Conservation (phyloP, 2,329 filamentous ascomycete genomes). For the Cladosporium velox region DNA sequence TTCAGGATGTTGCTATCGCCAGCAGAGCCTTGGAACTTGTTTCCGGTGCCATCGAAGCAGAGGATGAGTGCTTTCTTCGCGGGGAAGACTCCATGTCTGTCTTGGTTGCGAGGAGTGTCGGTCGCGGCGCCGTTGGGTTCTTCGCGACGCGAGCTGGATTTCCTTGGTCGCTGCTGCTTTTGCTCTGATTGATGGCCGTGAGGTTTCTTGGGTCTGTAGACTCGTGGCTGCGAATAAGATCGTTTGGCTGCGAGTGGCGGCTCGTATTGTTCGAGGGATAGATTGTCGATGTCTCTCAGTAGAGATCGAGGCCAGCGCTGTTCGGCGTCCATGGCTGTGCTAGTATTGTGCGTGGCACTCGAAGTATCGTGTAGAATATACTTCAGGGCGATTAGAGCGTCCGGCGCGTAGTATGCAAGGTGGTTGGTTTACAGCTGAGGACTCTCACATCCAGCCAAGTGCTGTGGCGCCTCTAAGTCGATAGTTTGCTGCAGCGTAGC, state of each 20-base stretch:
- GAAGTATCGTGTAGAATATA: not conserved
- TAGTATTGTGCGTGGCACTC: not conserved
- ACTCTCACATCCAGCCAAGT: not conserved
- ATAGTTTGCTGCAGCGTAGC: not conserved
- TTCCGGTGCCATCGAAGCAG: conserved; percentile 48
- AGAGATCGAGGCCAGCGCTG: conserved; percentile 17
- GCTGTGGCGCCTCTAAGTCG: not conserved
- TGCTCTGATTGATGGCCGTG: not conserved
- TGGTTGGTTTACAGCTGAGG: not conserved
- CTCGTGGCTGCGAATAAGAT: conserved; percentile 15
- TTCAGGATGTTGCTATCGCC: conserved; percentile 59
- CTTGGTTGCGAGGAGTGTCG: not conserved
- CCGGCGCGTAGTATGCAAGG: not conserved
- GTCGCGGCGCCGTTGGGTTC: not conserved
- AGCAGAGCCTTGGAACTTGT: conserved; percentile 45
- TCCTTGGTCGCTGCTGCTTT: not conserved
- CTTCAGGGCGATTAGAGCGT: not conserved
- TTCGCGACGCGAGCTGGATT: not conserved
- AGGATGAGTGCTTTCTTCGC: conserved; percentile 20
- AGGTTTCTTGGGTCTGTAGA: conserved; percentile 3
- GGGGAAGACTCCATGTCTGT: not conserved
- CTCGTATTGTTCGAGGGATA: conserved; percentile 15
- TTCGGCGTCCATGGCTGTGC: conserved; percentile 11
- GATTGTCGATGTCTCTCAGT: conserved; percentile 13
- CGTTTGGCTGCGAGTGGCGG: not conserved